Evolutionary conservation across 2,329 filamentous ascomycete genomes (phyloP).

Genomic region (Nemania serpens): DNA sequence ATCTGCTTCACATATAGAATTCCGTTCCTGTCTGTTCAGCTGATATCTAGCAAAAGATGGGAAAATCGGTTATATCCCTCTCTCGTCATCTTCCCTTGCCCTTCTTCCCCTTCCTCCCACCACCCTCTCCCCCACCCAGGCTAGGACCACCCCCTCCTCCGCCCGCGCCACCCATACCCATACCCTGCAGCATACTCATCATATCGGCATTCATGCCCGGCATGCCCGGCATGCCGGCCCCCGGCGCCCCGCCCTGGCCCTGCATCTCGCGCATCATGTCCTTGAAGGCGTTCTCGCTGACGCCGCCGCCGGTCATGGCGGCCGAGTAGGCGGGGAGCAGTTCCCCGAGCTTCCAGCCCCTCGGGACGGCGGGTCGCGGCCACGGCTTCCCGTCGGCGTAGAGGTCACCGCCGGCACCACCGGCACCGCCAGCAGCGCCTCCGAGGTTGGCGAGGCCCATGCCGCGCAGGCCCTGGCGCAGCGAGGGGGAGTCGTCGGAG

Average conservation of each 20-base stretch:
- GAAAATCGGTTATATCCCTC: not conserved
- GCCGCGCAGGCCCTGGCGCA: constrained; percentile 51
- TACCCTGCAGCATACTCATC: constrained; percentile 36
- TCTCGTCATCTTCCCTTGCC: constrained; percentile 48
- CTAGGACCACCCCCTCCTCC: constrained; percentile 30
- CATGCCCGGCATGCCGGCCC: constrained; percentile 29
- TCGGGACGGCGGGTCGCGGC: constrained; percentile 74
- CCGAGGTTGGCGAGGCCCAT: constrained; percentile 63
- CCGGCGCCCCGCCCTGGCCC: constrained; percentile 48
- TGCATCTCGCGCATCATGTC: constrained; percentile 97
- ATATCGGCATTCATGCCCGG: constrained; percentile 37
- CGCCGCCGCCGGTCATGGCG: constrained; percentile 88
- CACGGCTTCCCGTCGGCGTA: constrained; percentile 70
- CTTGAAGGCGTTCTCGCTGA: constrained; percentile 92
- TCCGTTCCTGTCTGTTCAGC: not conserved
- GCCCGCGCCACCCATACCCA: constrained; percentile 33
- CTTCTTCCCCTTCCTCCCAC: constrained; percentile 55
- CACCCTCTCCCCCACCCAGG: constrained; percentile 34
- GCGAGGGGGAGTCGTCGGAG: constrained; percentile 67
- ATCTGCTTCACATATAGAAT: constrained; percentile 1
- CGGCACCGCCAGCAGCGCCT: constrained; percentile 50
- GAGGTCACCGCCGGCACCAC: constrained; percentile 43
- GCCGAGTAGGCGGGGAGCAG: constrained; percentile 87
- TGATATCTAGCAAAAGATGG: not conserved
- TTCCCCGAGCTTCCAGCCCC: constrained; percentile 87